Conservation (phyloP, 169 alveolate species). For the Eimeria sp. region DNA sequence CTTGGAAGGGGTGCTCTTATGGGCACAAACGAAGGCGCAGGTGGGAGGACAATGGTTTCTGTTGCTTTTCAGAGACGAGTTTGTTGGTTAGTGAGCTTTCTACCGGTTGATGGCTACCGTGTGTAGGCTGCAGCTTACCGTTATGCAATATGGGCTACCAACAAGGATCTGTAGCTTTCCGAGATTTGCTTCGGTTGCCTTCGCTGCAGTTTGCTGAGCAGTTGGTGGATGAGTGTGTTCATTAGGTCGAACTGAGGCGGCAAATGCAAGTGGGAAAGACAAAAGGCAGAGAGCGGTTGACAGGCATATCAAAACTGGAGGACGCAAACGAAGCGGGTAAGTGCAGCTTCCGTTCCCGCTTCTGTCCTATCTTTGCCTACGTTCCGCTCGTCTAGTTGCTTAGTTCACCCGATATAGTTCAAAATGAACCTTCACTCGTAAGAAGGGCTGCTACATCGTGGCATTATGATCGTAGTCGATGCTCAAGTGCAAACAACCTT, state of each 20-base stretch:
- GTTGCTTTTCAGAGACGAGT: neutral
- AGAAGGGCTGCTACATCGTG: neutral
- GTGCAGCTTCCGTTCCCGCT: neutral
- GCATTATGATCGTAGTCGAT: neutral
- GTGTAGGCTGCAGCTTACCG: neutral
- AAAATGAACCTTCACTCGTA: neutral
- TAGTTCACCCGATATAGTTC: neutral
- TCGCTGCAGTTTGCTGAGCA: neutral
- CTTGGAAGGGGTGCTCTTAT: conserved; percentile 90
- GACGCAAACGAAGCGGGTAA: conserved; percentile 98
- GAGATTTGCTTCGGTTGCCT: neutral
- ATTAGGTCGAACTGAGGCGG: conserved; percentile 83
- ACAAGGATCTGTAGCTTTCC: neutral
- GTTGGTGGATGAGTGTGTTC: neutral
- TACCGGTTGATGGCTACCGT: neutral
- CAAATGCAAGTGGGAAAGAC: conserved; percentile 83
- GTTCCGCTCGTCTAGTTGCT: neutral
- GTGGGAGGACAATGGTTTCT: neutral
- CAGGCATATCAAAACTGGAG: conserved; percentile 99
- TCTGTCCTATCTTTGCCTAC: neutral
- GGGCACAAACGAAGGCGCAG: conserved; percentile 87
- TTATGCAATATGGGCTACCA: neutral
- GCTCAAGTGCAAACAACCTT: neutral
- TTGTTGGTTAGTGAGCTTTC: neutral
- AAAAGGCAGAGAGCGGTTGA: conserved; percentile 86